Conservation (phyloP, 129 eudicot species). For the Pseudognaphalium luteoalbum region DNA sequence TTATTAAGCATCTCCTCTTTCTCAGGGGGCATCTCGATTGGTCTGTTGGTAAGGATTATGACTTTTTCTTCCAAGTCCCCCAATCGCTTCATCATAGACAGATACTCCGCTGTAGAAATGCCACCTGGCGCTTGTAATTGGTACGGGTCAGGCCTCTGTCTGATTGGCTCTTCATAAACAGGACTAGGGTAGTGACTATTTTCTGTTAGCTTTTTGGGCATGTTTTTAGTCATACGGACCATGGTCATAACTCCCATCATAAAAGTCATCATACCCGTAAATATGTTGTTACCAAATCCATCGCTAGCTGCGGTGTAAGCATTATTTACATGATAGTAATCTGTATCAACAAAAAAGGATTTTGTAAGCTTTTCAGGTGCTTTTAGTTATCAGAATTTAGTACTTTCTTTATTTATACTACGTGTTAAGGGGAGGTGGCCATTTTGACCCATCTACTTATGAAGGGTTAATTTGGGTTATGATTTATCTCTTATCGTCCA, state of each 20-base stretch:
- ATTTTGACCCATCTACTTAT: not conserved
- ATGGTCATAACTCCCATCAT: conserved; percentile 88
- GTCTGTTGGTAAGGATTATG: conserved; percentile 53
- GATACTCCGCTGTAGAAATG: conserved; percentile 60
- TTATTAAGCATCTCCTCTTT: conserved; percentile 81
- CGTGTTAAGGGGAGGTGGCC: not conserved
- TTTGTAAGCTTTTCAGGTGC: conserved; percentile 1
- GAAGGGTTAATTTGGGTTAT: not conserved
- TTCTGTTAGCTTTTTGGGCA: conserved; percentile 78
- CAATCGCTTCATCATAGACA: conserved; percentile 86
- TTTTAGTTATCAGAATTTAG: not conserved
- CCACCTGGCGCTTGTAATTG: conserved; percentile 40
- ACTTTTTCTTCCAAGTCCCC: conserved; percentile 85
- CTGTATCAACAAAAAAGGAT: conserved; percentile 9
- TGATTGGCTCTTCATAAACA: conserved; percentile 36
- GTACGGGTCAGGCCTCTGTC: conserved; percentile 36
- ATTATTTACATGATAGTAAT: conserved; percentile 33
- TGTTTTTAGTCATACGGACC: conserved; percentile 82
- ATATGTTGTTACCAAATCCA: conserved; percentile 54
- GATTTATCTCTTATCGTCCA: not conserved
- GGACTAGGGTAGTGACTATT: conserved; percentile 53
- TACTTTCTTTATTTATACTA: not conserved
- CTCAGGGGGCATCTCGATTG: conserved; percentile 83
- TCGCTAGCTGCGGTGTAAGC: conserved; percentile 37
- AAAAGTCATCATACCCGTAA: conserved; percentile 75